These are phyloP conservation scores for Globisporangium cylindrosporum DNA, from an alignment of 352 stramenopile genomes.

Conservation along the genomic window DNA sequence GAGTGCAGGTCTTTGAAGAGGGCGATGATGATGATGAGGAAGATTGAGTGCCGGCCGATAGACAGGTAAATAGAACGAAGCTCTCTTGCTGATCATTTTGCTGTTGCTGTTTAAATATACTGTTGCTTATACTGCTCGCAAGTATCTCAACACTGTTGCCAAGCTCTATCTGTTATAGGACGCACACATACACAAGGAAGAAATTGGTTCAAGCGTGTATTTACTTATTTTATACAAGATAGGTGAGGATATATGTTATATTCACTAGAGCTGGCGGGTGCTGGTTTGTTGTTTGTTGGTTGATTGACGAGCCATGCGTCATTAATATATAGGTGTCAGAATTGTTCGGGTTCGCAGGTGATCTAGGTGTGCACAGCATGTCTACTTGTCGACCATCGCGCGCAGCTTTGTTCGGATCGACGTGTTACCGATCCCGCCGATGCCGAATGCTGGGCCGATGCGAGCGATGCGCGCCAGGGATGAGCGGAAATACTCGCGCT, in stretches of 20 bases:
- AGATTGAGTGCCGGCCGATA: conserved; percentile 14
- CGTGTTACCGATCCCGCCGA: conserved; percentile 87
- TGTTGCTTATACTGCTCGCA: background rate
- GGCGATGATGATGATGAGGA: conserved; percentile 17
- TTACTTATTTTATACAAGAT: conserved; percentile 6
- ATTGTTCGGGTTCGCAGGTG: background rate
- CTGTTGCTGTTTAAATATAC: conserved; percentile 2
- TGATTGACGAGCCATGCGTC: background rate
- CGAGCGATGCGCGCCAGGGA: conserved; percentile 78
- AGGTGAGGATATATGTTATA: conserved; percentile 3
- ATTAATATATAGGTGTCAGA: conserved; percentile 11
- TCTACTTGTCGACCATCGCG: conserved; percentile 32
- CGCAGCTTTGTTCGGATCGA: conserved; percentile 52
- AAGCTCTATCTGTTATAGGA: background rate
- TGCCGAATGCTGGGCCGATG: conserved; percentile 87
- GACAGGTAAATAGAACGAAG: conserved; percentile 26
- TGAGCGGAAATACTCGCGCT: conserved; percentile 82
- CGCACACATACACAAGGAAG: background rate
- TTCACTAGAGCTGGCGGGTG: background rate
- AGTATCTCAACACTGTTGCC: background rate
- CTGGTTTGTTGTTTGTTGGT: background rate
- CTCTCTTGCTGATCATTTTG: background rate
- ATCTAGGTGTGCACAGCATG: background rate
- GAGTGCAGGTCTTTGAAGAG: background rate
- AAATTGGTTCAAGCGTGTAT: background rate